These are phyloP conservation scores for Asclepias syriaca DNA, from an alignment of 257 asterid genomes.

Conservation along the genomic window DNA sequence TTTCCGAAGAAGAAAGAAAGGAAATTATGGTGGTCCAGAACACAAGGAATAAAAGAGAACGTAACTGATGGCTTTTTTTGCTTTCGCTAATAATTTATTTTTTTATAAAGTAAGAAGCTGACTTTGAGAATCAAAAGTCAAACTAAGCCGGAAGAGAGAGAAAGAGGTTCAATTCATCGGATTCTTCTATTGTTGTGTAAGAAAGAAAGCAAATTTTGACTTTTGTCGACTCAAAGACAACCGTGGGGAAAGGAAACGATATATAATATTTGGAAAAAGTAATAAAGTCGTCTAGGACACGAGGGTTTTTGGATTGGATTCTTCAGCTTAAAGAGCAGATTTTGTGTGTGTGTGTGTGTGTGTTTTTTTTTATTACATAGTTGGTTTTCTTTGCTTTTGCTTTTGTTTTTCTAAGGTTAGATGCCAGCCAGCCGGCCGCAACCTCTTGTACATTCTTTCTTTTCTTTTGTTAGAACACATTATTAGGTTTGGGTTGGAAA, in stretches of 20 bases:
- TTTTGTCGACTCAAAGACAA: not conserved
- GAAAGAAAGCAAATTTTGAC: not conserved
- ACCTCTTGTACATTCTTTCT: too few relatives aligned
- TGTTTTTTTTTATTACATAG: too few relatives aligned
- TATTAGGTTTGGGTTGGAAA: too few relatives aligned
- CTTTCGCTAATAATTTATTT: not conserved
- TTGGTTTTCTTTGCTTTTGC: too few relatives aligned
- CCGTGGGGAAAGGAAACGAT: not conserved
- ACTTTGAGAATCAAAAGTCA: conserved; percentile 2
- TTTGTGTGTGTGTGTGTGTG: too few relatives aligned
- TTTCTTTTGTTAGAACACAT: too few relatives aligned
- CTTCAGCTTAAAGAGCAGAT: not conserved
- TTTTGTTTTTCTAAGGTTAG: too few relatives aligned
- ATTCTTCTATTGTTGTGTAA: not conserved
- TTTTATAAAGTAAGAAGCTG: not conserved
- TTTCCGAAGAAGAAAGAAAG: not conserved
- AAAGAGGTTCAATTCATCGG: not conserved
- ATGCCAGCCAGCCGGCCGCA: too few relatives aligned
- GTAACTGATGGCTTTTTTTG: not conserved
- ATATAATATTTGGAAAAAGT: not conserved
- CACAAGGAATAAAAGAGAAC: not conserved
- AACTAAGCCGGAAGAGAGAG: not conserved
- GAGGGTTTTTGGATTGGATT: not conserved
- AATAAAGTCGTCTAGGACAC: not conserved
- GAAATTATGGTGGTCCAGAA: not conserved